Conservation (phyloP, 495 filamentous ascomycete genomes). For the Neurospora hispaniola region DNA sequence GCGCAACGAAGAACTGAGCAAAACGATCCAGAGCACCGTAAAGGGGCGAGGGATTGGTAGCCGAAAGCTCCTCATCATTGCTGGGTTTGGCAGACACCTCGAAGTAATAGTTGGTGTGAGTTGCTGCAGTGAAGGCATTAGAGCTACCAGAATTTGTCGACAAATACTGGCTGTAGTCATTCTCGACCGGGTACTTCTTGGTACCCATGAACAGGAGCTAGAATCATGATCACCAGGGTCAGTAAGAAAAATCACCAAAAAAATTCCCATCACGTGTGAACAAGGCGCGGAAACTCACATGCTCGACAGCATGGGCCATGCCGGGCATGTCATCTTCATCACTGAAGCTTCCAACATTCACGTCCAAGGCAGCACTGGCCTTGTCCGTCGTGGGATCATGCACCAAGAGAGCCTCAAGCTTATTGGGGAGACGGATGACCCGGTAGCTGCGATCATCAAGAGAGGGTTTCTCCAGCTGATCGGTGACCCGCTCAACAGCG, state of each 20-base stretch:
- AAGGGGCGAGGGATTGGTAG: constrained; percentile 56
- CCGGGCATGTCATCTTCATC: constrained; percentile 88
- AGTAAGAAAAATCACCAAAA: not conserved
- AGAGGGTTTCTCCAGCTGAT: constrained; percentile 73
- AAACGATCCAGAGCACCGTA: constrained; percentile 91
- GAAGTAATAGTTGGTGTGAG: constrained; percentile 97
- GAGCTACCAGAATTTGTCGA: constrained; percentile 80
- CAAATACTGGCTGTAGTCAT: constrained; percentile 90
- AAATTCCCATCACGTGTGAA: not conserved
- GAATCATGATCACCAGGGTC: constrained; percentile 7
- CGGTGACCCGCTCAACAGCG: constrained; percentile 58
- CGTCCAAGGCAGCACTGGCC: constrained; percentile 87
- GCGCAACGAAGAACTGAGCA: constrained; percentile 92
- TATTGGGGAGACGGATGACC: constrained; percentile 73
- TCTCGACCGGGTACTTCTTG: constrained; percentile 94
- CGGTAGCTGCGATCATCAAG: constrained; percentile 84
- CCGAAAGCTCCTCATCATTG: constrained; percentile 40
- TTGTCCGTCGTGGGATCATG: constrained; percentile 96
- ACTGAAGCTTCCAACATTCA: constrained; percentile 92
- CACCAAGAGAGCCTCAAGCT: constrained; percentile 88
- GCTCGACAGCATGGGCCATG: constrained; percentile 81
- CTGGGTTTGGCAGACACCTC: constrained; percentile 71
- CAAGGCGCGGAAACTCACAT: constrained; percentile 27
- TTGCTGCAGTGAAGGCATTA: constrained; percentile 89
- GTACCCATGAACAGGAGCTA: constrained; percentile 98